Evolutionary conservation across 805 yeast genomes (phyloP).

Genomic region (Kregervanrija fluxuum): DNA sequence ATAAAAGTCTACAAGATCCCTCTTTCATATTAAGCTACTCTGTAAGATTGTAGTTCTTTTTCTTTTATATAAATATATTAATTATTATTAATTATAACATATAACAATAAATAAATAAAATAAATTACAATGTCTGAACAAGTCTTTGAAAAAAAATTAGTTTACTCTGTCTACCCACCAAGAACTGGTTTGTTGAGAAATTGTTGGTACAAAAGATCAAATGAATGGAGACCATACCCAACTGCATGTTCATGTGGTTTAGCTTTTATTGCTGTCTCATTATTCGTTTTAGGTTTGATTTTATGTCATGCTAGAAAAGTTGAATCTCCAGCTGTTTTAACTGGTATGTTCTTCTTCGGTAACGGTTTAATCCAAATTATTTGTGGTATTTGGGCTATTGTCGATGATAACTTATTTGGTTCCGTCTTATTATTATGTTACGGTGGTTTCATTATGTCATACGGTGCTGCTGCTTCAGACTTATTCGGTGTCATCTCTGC

Average conservation of each 20-base stretch:
- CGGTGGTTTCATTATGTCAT: conserved; percentile 44
- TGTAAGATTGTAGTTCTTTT: too few species aligned
- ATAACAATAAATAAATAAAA: not conserved
- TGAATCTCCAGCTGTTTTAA: conserved; percentile 31
- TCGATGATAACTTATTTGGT: conserved; percentile 42
- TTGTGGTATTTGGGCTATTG: conserved; percentile 41
- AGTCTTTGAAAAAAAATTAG: conserved; percentile 13
- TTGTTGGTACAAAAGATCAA: conserved; percentile 35
- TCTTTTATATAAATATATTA: too few species aligned
- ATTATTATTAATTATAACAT: too few species aligned
- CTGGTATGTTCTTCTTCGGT: conserved; percentile 35
- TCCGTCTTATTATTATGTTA: conserved; percentile 39
- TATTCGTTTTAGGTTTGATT: conserved; percentile 35
- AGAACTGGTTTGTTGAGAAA: conserved; percentile 30
- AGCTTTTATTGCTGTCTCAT: conserved; percentile 32
- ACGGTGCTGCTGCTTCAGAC: conserved; percentile 37
- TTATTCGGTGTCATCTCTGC: conserved; percentile 35
- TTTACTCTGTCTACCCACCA: conserved; percentile 25
- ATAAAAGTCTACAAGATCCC: too few species aligned
- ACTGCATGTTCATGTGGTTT: conserved; percentile 41
- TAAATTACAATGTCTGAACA: conserved; percentile 15
- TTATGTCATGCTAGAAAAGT: conserved; percentile 35
- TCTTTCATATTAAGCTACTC: too few species aligned
- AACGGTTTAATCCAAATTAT: conserved; percentile 38
- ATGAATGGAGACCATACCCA: conserved; percentile 32